These are phyloP conservation scores for Coemansia reversa DNA, from an alignment of 192 early-diverging fungal genomes.

Conservation along the genomic window DNA sequence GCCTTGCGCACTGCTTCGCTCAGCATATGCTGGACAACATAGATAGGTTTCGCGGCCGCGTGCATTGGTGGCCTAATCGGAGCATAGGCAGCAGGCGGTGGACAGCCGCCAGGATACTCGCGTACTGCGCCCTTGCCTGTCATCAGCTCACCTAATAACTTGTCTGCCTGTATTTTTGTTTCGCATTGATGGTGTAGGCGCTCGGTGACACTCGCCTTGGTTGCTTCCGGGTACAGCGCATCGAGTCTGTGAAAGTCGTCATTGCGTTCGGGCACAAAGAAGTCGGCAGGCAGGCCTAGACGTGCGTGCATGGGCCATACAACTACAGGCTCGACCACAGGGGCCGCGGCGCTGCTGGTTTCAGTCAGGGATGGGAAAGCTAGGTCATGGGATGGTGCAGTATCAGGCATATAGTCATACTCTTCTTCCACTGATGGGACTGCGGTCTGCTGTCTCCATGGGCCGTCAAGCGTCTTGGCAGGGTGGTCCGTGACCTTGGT, in stretches of 20 bases:
- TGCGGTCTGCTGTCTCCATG: no score
- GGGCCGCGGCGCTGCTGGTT: no score
- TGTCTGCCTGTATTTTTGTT: background rate
- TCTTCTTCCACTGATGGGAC: no score
- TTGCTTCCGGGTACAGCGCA: slow-evolving; percentile 1
- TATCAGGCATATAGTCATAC: no score
- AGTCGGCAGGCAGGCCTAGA: slow-evolving; percentile 7
- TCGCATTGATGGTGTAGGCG: slow-evolving; percentile 1
- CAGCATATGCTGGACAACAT: slow-evolving; percentile 9
- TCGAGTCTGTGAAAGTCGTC: slow-evolving; percentile 3
- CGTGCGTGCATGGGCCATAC: background rate
- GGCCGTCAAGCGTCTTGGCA: no score
- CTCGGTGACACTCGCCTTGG: background rate
- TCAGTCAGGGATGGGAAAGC: no score
- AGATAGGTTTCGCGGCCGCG: slow-evolving; percentile 1
- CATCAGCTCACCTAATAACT: slow-evolving; percentile 1
- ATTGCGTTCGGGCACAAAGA: slow-evolving; percentile 3
- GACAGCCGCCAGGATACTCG: slow-evolving; percentile 23
- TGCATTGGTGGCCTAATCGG: slow-evolving; percentile 24
- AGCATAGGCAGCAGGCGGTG: slow-evolving; percentile 13
- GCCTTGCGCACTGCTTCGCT: slow-evolving; percentile 9
- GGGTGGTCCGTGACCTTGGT: no score
- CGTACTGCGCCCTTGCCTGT: slow-evolving; percentile 1
- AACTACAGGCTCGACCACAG: no score
- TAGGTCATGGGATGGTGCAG: no score